Evolutionary conservation across 2,329 filamentous ascomycete genomes (phyloP).

Genomic region (Aspergillus sergii): DNA sequence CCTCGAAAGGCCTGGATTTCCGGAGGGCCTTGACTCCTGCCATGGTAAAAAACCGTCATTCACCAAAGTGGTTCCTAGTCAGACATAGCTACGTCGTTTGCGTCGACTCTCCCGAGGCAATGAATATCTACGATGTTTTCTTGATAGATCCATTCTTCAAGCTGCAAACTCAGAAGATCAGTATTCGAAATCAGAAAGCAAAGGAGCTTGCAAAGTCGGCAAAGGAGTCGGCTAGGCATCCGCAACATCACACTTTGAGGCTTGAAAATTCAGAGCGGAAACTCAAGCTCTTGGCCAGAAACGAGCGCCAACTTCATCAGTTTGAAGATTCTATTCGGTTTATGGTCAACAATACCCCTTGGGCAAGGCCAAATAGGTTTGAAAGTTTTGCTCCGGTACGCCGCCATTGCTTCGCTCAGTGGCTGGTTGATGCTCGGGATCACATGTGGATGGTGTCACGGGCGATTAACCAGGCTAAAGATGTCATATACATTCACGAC

Average conservation of each 20-base stretch:
- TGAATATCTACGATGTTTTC: constrained; percentile 98
- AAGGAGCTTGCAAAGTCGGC: constrained; percentile 67
- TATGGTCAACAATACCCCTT: constrained; percentile 81
- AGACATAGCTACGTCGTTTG: constrained; percentile 96
- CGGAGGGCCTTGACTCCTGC: constrained; percentile 76
- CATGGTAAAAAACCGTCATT: constrained; percentile 79
- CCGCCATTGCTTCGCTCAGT: constrained; percentile 84
- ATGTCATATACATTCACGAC: constrained; percentile 98
- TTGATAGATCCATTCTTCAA: constrained; percentile 89
- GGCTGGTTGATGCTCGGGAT: constrained; percentile 94
- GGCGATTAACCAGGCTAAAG: constrained; percentile 93
- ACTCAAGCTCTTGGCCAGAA: constrained; percentile 85
- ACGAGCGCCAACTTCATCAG: constrained; percentile 84
- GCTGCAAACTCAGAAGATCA: constrained; percentile 70
- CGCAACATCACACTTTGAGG: constrained; percentile 81
- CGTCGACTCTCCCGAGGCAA: constrained; percentile 97
- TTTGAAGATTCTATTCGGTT: constrained; percentile 90
- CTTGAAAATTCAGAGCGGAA: constrained; percentile 91
- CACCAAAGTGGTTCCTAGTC: constrained; percentile 97
- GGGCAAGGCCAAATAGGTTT: constrained; percentile 83
- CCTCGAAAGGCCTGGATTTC: constrained; percentile 84
- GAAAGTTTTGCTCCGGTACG: constrained; percentile 92
- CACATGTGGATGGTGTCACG: constrained; percentile 99
- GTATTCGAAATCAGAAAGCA: constrained; percentile 53
- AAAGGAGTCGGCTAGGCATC: constrained; percentile 61